Percentiles rank a stretch among this genome's conserved stretches.
phyloP scores from a whole-genome alignment of 2,329 filamentous ascomycete species.

The Neonectria faginata region DNA sequence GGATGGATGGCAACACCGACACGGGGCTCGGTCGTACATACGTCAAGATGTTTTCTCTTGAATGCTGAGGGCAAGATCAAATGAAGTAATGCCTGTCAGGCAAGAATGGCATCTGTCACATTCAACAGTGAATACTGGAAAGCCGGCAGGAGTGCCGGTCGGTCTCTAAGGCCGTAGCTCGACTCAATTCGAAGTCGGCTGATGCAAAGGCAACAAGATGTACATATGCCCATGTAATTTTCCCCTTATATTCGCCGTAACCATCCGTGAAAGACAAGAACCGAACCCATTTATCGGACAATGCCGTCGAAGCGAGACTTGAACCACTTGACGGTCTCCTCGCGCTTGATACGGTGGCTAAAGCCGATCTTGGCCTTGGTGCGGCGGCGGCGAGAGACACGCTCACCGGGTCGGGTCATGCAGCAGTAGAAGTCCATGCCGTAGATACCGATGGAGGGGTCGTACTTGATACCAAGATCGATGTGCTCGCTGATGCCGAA shows the following conservation, averaged over 20 bases:
- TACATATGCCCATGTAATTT: slow-evolving; percentile 54
- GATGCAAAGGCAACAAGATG: slow-evolving; percentile 59
- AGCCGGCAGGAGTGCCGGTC: slow-evolving; percentile 76
- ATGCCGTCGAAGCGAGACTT: slow-evolving; percentile 94
- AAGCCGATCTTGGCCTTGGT: slow-evolving; percentile 87
- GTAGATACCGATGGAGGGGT: slow-evolving; percentile 98
- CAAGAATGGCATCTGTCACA: slow-evolving; percentile 52
- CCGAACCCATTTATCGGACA: slow-evolving; percentile 80
- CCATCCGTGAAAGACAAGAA: slow-evolving; percentile 53
- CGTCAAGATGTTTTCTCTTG: slow-evolving; percentile 2
- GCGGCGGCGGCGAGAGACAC: slow-evolving; percentile 94
- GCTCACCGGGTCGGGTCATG: slow-evolving; percentile 99
- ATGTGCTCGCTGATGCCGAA: slow-evolving; percentile 99
- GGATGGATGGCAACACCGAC: slow-evolving; percentile 1
- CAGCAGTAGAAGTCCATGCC: slow-evolving; percentile 99
- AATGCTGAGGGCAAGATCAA: slow-evolving; percentile 11
- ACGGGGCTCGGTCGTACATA: slow-evolving; percentile 2
- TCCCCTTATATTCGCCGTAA: slow-evolving; percentile 56
- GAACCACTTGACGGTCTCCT: slow-evolving; percentile 98
- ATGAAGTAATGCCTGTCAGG: slow-evolving; percentile 39
- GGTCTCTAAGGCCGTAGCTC: slow-evolving; percentile 79
- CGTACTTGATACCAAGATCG: slow-evolving; percentile 99
- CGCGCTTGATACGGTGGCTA: slow-evolving; percentile 91
- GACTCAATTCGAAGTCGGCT: slow-evolving; percentile 67
- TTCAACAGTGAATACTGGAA: slow-evolving; percentile 55